These are phyloP conservation scores for Barnettozyma wickerhamii DNA, from an alignment of 805 yeast genomes.

Conservation along the genomic window DNA sequence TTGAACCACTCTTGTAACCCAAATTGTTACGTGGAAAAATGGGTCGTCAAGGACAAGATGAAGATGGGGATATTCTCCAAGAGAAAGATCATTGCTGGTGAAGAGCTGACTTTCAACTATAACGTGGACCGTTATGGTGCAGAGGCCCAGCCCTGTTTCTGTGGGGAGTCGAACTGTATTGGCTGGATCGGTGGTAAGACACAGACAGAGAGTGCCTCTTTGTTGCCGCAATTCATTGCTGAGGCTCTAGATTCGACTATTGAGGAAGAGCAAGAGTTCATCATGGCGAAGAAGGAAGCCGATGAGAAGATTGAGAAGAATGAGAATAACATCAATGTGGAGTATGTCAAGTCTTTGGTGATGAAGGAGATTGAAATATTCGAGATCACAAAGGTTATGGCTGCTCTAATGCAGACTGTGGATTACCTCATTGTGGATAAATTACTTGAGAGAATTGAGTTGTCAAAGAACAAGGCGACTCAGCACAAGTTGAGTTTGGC, in stretches of 20 bases:
- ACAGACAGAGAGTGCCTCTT: slow-evolving; percentile 85
- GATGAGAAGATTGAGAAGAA: slow-evolving; percentile 45
- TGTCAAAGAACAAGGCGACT: slow-evolving; percentile 46
- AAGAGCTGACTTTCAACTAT: slow-evolving; percentile 79
- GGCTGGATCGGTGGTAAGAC: slow-evolving; percentile 96
- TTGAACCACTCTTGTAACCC: slow-evolving; percentile 96
- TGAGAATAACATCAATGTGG: slow-evolving; percentile 56
- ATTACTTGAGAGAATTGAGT: slow-evolving; percentile 61
- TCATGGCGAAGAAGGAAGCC: slow-evolving; percentile 50
- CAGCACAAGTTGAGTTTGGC: slow-evolving; percentile 61
- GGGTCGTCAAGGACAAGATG: slow-evolving; percentile 90
- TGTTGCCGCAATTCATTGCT: slow-evolving; percentile 76
- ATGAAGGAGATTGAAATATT: slow-evolving; percentile 42
- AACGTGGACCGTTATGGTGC: slow-evolving; percentile 97
- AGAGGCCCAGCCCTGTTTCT: slow-evolving; percentile 87
- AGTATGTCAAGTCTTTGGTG: slow-evolving; percentile 57
- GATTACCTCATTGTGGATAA: slow-evolving; percentile 60
- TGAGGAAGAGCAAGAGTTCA: slow-evolving; percentile 67
- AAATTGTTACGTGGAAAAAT: slow-evolving; percentile 90
- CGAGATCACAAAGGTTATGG: slow-evolving; percentile 79
- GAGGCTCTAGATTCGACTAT: slow-evolving; percentile 80
- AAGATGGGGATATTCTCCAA: slow-evolving; percentile 95
- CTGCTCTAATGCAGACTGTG: slow-evolving; percentile 73
- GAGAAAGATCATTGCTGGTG: slow-evolving; percentile 65
- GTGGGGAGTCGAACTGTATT: slow-evolving; percentile 89